These are phyloP conservation scores for Pelargonium hybrid DNA, from an alignment of 441 rosid genomes.

Conservation along the genomic window DNA sequence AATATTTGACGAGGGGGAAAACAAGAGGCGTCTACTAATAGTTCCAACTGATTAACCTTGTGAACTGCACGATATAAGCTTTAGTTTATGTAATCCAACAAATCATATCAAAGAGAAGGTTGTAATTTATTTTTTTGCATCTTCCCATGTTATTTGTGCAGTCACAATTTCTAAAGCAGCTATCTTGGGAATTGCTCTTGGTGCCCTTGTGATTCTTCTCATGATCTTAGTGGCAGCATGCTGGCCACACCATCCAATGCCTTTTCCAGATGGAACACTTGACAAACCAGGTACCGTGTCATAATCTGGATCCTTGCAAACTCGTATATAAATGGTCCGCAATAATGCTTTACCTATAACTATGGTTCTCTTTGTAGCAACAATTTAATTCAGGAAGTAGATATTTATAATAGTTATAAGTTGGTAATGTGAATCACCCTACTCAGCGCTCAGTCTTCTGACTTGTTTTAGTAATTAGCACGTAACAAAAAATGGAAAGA, in stretches of 20 bases:
- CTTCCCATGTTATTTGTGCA: constrained; percentile 23
- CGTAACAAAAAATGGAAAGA: not conserved
- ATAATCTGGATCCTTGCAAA: not conserved
- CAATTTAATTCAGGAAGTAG: not conserved
- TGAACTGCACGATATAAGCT: too few species aligned
- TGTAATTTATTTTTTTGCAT: not conserved
- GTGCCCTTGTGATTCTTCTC: constrained; percentile 73
- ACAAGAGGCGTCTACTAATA: too few species aligned
- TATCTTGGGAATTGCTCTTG: constrained; percentile 80
- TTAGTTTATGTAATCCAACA: too few species aligned
- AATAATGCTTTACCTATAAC: not conserved
- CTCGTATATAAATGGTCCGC: not conserved
- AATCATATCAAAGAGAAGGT: not conserved
- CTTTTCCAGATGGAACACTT: constrained; percentile 59
- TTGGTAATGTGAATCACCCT: not conserved
- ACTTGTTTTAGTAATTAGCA: not conserved
- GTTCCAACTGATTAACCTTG: too few species aligned
- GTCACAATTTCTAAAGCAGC: constrained; percentile 87
- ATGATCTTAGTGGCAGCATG: constrained; percentile 74
- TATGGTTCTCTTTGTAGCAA: not conserved
- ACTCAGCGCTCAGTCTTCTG: not conserved
- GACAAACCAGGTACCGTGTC: constrained; percentile 67
- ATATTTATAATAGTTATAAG: not conserved
- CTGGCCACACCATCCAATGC: constrained; percentile 53
- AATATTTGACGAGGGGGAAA: too few species aligned